Percentiles rank a stretch among this genome's conserved stretches.
These are phyloP conservation scores for Globisporangium spiculum DNA, from an alignment of 352 stramenopile species.

Conservation along the genomic window DNA sequence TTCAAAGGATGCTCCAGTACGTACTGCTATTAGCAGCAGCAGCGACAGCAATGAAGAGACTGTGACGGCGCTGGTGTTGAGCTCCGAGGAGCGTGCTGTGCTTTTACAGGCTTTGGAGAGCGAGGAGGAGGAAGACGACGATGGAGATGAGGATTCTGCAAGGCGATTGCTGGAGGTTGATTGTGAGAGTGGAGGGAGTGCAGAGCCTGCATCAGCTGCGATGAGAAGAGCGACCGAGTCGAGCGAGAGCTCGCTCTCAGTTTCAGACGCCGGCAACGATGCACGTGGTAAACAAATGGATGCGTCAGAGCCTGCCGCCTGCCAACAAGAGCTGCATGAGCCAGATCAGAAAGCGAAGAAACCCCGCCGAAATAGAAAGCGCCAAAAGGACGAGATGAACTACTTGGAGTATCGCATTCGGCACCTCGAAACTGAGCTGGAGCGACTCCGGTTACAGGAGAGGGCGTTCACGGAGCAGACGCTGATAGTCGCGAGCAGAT, in stretches of 20 bases:
- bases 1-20: too few species aligned
- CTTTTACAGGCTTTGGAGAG: neutral
- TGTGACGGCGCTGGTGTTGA: neutral
- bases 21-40: too few species aligned
- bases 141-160: neutral
- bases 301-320: neutral
- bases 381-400: conserved; percentile 29
- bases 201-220: too few species aligned
- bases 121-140: neutral
- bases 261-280: too few species aligned
- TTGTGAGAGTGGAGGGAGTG: too few species aligned
- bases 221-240: neutral
- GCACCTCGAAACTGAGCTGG: conserved; percentile 25
- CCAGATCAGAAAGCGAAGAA: neutral
- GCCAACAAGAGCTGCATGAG: neutral
- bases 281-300: too few species aligned
- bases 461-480: conserved; percentile 23
- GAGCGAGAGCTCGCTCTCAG: neutral
- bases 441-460: conserved; percentile 22
- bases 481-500: conserved; percentile 24
- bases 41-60: neutral
- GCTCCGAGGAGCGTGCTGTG: neutral
- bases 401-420: conserved; percentile 19
- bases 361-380: conserved; percentile 12
- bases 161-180: neutral